Percentiles rank a stretch among this genome's conserved stretches.
Conservation (phyloP, 805 yeast species). For the Yamadazyma phyllophila region DNA sequence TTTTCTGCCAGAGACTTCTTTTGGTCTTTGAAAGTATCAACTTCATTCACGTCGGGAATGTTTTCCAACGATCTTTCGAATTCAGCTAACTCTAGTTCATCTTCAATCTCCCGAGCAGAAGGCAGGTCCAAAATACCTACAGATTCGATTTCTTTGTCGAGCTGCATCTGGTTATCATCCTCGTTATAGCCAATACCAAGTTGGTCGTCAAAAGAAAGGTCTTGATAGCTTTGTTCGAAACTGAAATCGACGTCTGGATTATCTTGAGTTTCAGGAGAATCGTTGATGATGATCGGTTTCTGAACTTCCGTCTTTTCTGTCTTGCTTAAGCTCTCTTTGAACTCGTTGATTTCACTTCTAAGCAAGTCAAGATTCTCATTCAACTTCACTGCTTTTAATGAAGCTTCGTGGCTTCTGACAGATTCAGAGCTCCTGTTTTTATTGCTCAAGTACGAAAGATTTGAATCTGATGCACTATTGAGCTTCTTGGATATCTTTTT, state of each 20-base stretch:
- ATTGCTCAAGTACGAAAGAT: conserved; percentile 3
- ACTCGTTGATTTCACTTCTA: conserved; percentile 43
- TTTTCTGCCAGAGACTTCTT: conserved; percentile 1
- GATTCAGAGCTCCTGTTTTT: conserved; percentile 5
- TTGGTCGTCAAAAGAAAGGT: conserved; percentile 38
- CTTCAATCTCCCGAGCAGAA: background rate
- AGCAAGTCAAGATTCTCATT: conserved; percentile 41
- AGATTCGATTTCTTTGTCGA: background rate
- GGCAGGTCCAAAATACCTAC: conserved; percentile 1
- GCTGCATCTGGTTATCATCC: background rate
- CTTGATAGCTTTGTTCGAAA: conserved; percentile 39
- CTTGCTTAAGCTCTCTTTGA: conserved; percentile 39
- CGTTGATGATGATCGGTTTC: conserved; percentile 14
- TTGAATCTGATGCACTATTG: background rate
- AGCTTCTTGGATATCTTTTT: background rate
- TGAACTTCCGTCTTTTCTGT: conserved; percentile 16
- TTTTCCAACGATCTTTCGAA: background rate
- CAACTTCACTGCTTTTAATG: conserved; percentile 33
- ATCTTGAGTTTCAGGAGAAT: conserved; percentile 12
- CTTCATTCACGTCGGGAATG: background rate
- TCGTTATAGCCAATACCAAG: conserved; percentile 22
- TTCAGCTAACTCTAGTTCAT: conserved; percentile 2
- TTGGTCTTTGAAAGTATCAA: conserved; percentile 7
- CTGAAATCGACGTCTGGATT: conserved; percentile 28
- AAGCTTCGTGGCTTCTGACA: conserved; percentile 5